Percentiles rank a stretch among this genome's conserved stretches.
Conservation (phyloP, 2,329 filamentous ascomycete genomes). For the Rhexocercosporidium sp. region DNA sequence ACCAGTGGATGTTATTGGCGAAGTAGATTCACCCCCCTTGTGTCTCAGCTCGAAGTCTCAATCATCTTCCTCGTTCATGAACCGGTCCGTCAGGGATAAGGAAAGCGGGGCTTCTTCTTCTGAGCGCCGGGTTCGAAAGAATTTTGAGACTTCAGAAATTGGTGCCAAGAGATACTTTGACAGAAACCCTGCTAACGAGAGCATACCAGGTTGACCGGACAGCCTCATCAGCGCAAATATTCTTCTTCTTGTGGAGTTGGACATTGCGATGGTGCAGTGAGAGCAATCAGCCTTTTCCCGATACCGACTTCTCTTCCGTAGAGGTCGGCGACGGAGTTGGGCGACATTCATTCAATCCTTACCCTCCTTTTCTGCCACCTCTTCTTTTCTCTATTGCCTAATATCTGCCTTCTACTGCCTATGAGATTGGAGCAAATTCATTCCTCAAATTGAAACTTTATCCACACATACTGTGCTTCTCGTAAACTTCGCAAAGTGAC, state of each 20-base stretch:
- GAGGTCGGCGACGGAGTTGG: conserved; percentile 4
- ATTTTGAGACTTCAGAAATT: background rate
- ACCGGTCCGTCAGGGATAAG: background rate
- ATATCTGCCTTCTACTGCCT: no score
- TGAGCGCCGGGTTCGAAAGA: background rate
- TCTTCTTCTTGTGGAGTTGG: background rate
- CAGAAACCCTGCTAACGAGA: background rate
- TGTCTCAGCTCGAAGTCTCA: background rate
- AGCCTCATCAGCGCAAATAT: background rate
- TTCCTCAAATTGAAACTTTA: no score
- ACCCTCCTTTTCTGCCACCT: background rate
- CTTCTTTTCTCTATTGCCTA: background rate
- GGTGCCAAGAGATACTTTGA: background rate
- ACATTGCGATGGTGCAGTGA: background rate
- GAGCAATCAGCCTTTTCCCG: background rate
- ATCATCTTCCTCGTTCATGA: background rate
- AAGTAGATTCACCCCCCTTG: conserved; percentile 1
- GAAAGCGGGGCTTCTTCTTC: background rate
- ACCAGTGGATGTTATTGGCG: background rate
- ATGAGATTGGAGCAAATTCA: no score
- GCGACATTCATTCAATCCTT: conserved; percentile 35
- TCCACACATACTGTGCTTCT: no score
- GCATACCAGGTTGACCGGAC: background rate
- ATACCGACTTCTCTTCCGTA: background rate
- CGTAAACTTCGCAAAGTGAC: no score